Evolutionary conservation across 257 asterid genomes (phyloP).

Genomic region (Catharanthus roseus): DNA sequence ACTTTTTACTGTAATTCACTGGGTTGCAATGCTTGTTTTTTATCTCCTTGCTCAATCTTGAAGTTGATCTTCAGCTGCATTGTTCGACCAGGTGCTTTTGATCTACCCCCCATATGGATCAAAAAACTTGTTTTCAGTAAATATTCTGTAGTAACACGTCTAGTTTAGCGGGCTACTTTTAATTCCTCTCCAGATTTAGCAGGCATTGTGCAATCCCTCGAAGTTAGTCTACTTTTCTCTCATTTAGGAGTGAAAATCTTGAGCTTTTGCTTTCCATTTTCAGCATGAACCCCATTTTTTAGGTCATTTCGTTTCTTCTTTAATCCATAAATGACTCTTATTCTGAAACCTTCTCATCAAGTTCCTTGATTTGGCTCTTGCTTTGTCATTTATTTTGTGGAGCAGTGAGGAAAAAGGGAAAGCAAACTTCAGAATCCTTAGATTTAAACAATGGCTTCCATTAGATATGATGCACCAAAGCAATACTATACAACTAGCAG

Average conservation of each 20-base stretch:
- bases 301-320: background rate
- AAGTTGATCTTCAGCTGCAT: background rate
- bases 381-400: slow-evolving; percentile 1
- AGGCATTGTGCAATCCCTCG: background rate
- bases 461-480: slow-evolving; percentile 47
- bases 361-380: background rate
- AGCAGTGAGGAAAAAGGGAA: background rate
- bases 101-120: background rate
- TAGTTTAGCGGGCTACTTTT: background rate
- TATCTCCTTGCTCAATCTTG: no score
- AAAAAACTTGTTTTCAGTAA: background rate
- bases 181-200: background rate
- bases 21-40: background rate
- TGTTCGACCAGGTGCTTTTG: background rate
- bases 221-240: background rate
- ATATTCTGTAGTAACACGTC: background rate
- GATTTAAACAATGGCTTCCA: slow-evolving; percentile 36
- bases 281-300: background rate
- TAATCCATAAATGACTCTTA: background rate
- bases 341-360: slow-evolving; percentile 4
- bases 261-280: background rate
- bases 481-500: slow-evolving; percentile 73
- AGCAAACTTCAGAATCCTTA: background rate
- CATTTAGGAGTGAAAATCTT: background rate
- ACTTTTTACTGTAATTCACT: background rate